Evolutionary conservation across 176 grass and related monocot species (phyloP).

Genomic region (barley (Hordeum vulgare)): DNA sequence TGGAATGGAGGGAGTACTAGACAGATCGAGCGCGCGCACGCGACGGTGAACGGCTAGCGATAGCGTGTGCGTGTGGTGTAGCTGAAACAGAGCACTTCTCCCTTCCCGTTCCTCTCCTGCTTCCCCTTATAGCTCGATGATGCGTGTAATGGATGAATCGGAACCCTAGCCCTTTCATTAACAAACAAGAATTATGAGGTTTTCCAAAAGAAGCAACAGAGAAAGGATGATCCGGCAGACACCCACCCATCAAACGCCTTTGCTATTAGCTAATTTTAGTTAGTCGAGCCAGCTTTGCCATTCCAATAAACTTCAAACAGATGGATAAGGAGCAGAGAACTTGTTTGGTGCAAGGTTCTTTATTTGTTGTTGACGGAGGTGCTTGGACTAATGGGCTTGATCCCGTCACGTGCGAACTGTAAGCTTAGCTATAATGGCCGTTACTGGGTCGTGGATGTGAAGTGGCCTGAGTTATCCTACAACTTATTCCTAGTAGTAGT

Average conservation of each 20-base stretch:
- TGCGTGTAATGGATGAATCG: too few species aligned
- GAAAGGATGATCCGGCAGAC: neutral
- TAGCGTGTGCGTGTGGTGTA: too few species aligned
- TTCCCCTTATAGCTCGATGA: too few species aligned
- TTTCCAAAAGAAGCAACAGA: neutral
- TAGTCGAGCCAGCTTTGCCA: neutral
- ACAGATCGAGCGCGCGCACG: too few species aligned
- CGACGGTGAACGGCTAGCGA: too few species aligned
- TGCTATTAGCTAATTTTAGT: neutral
- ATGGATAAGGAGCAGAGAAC: slow-evolving; percentile 21
- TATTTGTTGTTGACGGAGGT: neutral
- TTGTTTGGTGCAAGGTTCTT: neutral
- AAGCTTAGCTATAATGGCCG: neutral
- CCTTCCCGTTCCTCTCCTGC: too few species aligned
- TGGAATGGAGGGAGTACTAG: too few species aligned
- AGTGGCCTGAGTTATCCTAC: neutral
- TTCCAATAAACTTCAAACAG: neutral
- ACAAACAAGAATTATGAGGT: neutral
- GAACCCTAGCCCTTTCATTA: too few species aligned
- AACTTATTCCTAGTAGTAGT: neutral
- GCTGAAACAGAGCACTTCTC: too few species aligned
- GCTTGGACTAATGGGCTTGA: neutral
- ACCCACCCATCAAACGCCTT: too few species aligned
- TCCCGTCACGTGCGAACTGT: neutral
- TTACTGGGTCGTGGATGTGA: neutral